Evolutionary conservation across 495 filamentous ascomycete species (phyloP), one percentile per base, ranked within the genome.

Genomic region (Aspergillus affinis): DNA sequence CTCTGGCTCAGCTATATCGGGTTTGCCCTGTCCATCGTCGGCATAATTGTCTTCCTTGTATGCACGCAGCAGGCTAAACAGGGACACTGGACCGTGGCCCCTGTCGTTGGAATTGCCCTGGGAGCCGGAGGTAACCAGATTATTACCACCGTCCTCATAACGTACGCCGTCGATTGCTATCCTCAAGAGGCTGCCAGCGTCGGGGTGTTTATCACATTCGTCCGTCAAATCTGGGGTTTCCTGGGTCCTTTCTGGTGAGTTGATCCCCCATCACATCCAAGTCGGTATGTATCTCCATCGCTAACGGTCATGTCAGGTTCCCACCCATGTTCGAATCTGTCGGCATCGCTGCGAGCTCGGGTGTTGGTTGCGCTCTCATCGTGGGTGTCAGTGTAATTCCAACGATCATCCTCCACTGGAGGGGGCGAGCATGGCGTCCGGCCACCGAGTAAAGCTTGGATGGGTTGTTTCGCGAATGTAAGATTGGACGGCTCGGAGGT

Each of bases 1-100:
- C 71, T 85, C 4, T 85, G 81, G 81, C 67, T 85, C n/a, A 75
- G 70, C 55, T 84, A 84, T 59, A 48, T 75, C 21, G 82, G 82
- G 6, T 80, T 75, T 44, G 59, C 74, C 2, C 61, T 80, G 15
- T 65, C 76, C 9, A 81, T 84, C 57, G 66, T 75, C 48, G 82
- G 82, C 0, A n/a, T 81, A 12, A 70, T 82, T 30, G 73, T 85
- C 10, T 85, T 84, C 61, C 65, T 78, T 15, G 76, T 83, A 0
- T 73, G 73, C 47, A 76, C 71, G 12, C 61, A 76, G 54, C 54
- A 74, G 13, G 75, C 79, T 0, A 57, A 68, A 1, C 51, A 59
- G 19, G 73, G 69, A 4, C 69, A 76, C 29, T 84, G 77, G 77
- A 76, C 73, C 47, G 77, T 84, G 13, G 69, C 76, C 5, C 82